Percentiles rank a stretch among this genome's conserved stretches.
These are phyloP conservation scores for Neckera pumila DNA, from an alignment of 225 moss, liverwort and hornwort species.

Conservation along the genomic window DNA sequence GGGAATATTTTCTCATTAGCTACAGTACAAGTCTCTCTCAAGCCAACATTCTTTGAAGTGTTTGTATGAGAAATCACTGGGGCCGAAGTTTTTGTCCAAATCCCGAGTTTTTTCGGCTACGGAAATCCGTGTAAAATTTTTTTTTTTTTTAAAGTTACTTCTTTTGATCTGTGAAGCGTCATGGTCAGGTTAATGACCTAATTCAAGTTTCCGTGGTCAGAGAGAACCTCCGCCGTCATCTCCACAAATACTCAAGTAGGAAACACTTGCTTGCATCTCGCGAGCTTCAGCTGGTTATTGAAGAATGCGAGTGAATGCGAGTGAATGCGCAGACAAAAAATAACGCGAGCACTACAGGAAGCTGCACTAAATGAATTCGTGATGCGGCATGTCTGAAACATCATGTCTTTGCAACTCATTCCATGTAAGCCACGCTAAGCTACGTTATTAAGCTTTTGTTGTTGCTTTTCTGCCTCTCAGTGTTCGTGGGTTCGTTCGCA, in stretches of 20 bases:
- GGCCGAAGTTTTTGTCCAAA: background rate
- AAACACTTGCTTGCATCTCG: background rate
- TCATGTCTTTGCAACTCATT: background rate
- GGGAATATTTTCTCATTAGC: rapidly evolving
- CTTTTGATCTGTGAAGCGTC: background rate
- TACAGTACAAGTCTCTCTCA: too few relatives aligned
- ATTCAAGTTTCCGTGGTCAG: background rate
- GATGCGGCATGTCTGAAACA: background rate
- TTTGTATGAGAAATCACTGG: background rate
- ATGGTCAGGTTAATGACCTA: background rate
- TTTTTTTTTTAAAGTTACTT: too few relatives aligned
- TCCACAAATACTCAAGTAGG: background rate
- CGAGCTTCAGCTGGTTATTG: background rate
- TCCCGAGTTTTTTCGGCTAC: background rate
- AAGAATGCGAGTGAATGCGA: background rate
- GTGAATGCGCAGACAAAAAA: background rate
- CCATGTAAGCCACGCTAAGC: background rate
- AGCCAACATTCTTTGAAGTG: background rate
- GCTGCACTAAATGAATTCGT: background rate
- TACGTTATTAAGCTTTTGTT: too few relatives aligned
- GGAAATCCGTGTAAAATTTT: background rate
- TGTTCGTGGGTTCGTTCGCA: background rate
- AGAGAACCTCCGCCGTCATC: background rate
- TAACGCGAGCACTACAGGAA: background rate
- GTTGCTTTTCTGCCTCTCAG: background rate